Percentiles rank a stretch among this genome's conserved stretches.
phyloP scores from a whole-genome alignment of 768 basidiomycete genomes.

The Phylloporus arenicola region DNA sequence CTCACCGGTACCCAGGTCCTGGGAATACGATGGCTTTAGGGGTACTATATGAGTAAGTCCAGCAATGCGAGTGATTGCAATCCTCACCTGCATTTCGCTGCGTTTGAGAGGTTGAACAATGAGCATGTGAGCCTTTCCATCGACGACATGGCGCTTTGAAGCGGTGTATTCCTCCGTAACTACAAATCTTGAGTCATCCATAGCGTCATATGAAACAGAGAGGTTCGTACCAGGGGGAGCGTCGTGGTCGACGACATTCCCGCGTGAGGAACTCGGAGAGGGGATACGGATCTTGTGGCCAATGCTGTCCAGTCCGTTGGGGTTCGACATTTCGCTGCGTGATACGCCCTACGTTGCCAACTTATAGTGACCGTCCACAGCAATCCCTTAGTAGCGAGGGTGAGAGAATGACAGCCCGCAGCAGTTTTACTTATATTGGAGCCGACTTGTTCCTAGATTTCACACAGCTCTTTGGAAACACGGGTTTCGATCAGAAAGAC shows the following conservation, averaged over 20 bases:
- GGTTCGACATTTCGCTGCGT: slow-evolving; percentile 21
- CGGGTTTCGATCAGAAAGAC: neutral
- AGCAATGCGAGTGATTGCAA: neutral
- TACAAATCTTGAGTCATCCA: slow-evolving; percentile 26
- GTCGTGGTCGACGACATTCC: slow-evolving; percentile 70
- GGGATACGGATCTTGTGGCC: slow-evolving; percentile 55
- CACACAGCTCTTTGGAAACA: neutral
- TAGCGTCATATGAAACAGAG: neutral
- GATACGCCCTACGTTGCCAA: neutral
- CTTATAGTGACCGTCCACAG: slow-evolving; percentile 11
- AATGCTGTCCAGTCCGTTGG: slow-evolving; percentile 13
- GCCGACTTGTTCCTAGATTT: neutral
- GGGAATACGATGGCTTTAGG: slow-evolving; percentile 79
- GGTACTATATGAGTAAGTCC: slow-evolving; percentile 5
- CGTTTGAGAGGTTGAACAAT: slow-evolving; percentile 81
- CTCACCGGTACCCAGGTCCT: slow-evolving; percentile 72
- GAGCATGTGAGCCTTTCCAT: slow-evolving; percentile 46
- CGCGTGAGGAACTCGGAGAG: slow-evolving; percentile 35
- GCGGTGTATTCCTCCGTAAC: slow-evolving; percentile 57
- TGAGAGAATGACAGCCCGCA: neutral
- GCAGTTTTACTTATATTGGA: neutral
- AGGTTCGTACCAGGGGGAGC: slow-evolving; percentile 53
- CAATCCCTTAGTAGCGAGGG: neutral
- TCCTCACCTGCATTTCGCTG: slow-evolving; percentile 77
- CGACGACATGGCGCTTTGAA: slow-evolving; percentile 29